Percentiles rank a stretch among this genome's conserved stretches.
These are phyloP conservation scores for Apiospora saccharicola DNA, from an alignment of 2,329 filamentous ascomycete species.

Conservation along the genomic window DNA sequence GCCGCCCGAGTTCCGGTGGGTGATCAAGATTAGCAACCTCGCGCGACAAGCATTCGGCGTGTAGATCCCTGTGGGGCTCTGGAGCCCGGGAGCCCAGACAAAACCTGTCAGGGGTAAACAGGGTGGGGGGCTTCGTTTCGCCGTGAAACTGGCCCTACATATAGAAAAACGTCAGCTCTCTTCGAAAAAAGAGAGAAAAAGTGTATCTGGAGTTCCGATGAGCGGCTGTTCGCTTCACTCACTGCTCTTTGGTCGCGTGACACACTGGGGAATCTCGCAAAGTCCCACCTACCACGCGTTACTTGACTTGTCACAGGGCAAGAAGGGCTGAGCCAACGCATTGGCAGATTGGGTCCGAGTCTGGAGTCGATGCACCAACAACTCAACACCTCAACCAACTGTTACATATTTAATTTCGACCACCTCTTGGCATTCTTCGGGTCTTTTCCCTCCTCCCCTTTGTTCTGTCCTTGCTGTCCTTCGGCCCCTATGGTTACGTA, in stretches of 20 bases:
- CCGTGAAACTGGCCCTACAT: not conserved
- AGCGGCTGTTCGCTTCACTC: not conserved
- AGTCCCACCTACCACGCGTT: not conserved
- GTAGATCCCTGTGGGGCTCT: not conserved
- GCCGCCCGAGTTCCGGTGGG: not conserved
- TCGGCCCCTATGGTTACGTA: too few relatives aligned
- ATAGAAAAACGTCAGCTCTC: not conserved
- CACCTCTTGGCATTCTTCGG: not conserved
- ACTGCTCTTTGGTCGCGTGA: not conserved
- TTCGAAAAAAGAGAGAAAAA: not conserved
- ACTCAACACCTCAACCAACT: not conserved
- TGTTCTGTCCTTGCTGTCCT: too few relatives aligned
- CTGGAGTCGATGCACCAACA: not conserved
- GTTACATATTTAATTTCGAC: not conserved
- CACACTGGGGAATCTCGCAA: not conserved
- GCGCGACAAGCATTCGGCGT: not conserved
- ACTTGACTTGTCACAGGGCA: not conserved
- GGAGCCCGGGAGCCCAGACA: too few relatives aligned
- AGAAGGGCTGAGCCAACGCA: too few relatives aligned
- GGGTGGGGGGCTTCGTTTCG: not conserved
- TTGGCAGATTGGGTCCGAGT: not conserved
- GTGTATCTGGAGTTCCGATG: not conserved
- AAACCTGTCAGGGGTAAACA: not conserved
- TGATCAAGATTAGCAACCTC: conserved; percentile 2
- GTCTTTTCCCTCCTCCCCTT: not conserved